Percentiles rank a stretch among this genome's conserved stretches.
phyloP scores from a whole-genome alignment of 2,329 filamentous ascomycete genomes.

The Sporothrix variecibatus region DNA sequence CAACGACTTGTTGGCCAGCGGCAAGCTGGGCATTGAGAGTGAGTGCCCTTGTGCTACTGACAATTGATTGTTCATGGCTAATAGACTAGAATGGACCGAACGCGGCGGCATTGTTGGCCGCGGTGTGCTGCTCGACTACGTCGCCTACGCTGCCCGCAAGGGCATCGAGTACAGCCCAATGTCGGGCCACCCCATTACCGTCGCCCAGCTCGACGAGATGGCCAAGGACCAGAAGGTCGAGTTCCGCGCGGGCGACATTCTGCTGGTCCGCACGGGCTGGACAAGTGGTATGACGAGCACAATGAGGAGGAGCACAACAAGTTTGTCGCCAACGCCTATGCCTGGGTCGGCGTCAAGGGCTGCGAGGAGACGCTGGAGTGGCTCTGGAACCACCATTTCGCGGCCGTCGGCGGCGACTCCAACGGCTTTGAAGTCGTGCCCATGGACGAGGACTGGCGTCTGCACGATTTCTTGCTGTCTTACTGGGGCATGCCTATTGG shows the following conservation, averaged over 20 bases:
- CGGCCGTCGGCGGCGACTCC: conserved; percentile 64
- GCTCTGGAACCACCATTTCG: conserved; percentile 70
- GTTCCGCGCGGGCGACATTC: conserved; percentile 64
- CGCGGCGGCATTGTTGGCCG: conserved; percentile 55
- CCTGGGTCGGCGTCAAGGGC: conserved; percentile 46
- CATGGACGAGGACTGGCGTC: conserved; percentile 31
- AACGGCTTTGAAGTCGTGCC: conserved; percentile 57
- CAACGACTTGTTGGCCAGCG: conserved; percentile 32
- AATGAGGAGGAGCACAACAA: conserved; percentile 41
- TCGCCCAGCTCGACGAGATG: conserved; percentile 57
- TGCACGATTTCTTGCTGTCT: conserved; percentile 52
- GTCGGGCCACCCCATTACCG: conserved; percentile 54
- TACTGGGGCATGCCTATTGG: conserved; percentile 58
- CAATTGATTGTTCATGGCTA: background rate
- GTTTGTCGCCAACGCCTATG: conserved; percentile 34
- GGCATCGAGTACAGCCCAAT: conserved; percentile 55
- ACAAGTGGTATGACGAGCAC: conserved; percentile 57
- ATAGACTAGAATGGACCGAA: conserved; percentile 25
- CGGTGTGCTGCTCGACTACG: conserved; percentile 59
- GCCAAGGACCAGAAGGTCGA: conserved; percentile 62
- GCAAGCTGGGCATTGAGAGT: conserved; percentile 43
- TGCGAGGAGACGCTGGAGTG: conserved; percentile 59
- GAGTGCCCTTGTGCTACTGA: no score
- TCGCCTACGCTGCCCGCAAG: conserved; percentile 51
- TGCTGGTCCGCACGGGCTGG: conserved; percentile 65